Evolutionary conservation across 805 yeast species (phyloP).

Genomic region (Peterozyma xylosa): DNA sequence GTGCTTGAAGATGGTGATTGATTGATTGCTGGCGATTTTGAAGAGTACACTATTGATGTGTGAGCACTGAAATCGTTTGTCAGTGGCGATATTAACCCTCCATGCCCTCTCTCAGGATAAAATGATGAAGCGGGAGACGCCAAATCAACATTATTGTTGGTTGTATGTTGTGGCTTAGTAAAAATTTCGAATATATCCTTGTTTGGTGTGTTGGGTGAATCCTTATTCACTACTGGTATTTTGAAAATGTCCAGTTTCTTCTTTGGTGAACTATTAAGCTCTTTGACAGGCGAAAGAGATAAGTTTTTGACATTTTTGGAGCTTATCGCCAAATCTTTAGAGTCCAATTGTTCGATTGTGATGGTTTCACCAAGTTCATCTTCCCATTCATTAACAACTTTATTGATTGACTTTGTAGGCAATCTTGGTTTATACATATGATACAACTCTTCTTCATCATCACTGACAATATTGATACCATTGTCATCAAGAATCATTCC

Average conservation of each 20-base stretch:
- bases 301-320: not conserved
- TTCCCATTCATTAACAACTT: not conserved
- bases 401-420: not conserved
- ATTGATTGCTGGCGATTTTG: too few relatives aligned
- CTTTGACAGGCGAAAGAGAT: slow-evolving; percentile 3
- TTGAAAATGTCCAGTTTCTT: not conserved
- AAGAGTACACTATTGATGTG: slow-evolving; percentile 1
- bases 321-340: not conserved
- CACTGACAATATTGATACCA: not conserved
- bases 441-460: slow-evolving; percentile 4
- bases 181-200: slow-evolving; percentile 8
- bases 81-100: slow-evolving; percentile 1
- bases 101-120: not conserved
- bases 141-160: not conserved
- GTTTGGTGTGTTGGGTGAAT: slow-evolving; percentile 7
- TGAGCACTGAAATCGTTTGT: slow-evolving; percentile 1
- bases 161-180: slow-evolving; percentile 3
- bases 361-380: not conserved
- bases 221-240: not conserved
- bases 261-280: not conserved
- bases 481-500: not conserved
- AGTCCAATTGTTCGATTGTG: not conserved
- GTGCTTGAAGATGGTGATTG: too few relatives aligned
- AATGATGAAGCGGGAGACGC: slow-evolving; percentile 3
- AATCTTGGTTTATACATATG: not conserved